These are phyloP conservation scores for Chaetomium globosum DNA, from an alignment of 2,329 filamentous ascomycete species.

Conservation along the genomic window DNA sequence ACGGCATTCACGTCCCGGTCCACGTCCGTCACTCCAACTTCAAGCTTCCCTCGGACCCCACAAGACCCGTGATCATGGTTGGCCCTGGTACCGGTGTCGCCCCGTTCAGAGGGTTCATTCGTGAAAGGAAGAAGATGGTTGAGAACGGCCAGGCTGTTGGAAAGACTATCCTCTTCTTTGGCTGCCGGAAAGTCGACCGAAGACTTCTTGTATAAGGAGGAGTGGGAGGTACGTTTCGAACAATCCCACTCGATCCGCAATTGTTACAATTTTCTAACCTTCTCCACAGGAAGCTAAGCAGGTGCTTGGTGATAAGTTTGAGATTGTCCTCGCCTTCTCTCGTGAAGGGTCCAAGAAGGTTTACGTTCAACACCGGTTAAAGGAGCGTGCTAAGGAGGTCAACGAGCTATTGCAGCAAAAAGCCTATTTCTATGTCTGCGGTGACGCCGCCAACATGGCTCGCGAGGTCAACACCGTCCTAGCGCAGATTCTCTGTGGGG, in stretches of 20 bases:
- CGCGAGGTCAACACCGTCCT: conserved; percentile 89
- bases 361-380: conserved; percentile 92
- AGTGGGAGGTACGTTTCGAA: conserved; percentile 77
- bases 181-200: conserved; percentile 87
- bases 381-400: conserved; percentile 79
- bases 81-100: conserved; percentile 96
- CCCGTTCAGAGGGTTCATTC: conserved; percentile 92
- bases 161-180: conserved; percentile 89
- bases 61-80: conserved; percentile 93
- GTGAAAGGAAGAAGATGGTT: conserved; percentile 85
- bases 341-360: conserved; percentile 84
- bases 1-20: conserved; percentile 90
- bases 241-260: background rate
- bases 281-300: conserved; percentile 73
- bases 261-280: conserved; percentile 22
- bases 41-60: conserved; percentile 93
- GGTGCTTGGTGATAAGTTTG: conserved; percentile 82
- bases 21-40: conserved; percentile 98
- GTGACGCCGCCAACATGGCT: conserved; percentile 96
- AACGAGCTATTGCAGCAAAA: conserved; percentile 83
- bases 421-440: conserved; percentile 97
- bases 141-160: conserved; percentile 81
- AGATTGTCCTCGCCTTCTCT: conserved; percentile 94
- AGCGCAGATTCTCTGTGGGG: conserved; percentile 80
- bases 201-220: conserved; percentile 88